A percentile compares a stretch with the other conserved stretches of the same genome.
Evolutionary conservation across 2,329 filamentous ascomycete genomes (phyloP).

Genomic region (Paecilomyces sp.): DNA sequence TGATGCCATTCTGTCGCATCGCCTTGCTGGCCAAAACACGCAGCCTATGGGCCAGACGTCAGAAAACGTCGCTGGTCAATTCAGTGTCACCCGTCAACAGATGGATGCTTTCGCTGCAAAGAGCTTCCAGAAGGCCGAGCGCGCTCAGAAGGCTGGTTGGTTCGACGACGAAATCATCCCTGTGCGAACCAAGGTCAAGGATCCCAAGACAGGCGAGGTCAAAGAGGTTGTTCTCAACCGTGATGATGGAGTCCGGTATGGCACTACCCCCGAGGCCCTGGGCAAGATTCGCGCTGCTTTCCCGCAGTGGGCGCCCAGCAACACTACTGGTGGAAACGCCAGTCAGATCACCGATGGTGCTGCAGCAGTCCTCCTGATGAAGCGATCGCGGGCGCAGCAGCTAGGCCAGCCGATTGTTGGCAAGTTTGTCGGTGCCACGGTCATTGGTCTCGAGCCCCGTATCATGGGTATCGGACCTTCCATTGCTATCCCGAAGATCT

Average conservation of each 20-base stretch:
- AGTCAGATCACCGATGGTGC: slow-evolving; percentile 89
- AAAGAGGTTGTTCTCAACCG: slow-evolving; percentile 69
- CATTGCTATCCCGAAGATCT: slow-evolving; percentile 83
- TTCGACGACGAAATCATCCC: slow-evolving; percentile 84
- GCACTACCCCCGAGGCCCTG: slow-evolving; percentile 74
- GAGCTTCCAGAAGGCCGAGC: slow-evolving; percentile 77
- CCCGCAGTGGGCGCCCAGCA: slow-evolving; percentile 64
- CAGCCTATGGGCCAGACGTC: slow-evolving; percentile 88
- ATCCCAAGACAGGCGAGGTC: slow-evolving; percentile 79
- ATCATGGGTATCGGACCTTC: slow-evolving; percentile 92
- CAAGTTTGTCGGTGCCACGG: slow-evolving; percentile 77
- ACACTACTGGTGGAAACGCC: slow-evolving; percentile 88
- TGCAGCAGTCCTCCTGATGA: slow-evolving; percentile 87
- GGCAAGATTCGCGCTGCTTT: slow-evolving; percentile 82
- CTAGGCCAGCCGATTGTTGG: slow-evolving; percentile 79
- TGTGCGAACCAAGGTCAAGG: slow-evolving; percentile 72
- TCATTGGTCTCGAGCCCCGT: slow-evolving; percentile 78
- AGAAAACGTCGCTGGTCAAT: slow-evolving; percentile 84
- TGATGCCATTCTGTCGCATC: slow-evolving; percentile 65
- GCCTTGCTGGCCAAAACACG: slow-evolving; percentile 80
- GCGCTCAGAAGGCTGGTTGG: slow-evolving; percentile 73
- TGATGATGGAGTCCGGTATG: slow-evolving; percentile 78
- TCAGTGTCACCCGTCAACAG: slow-evolving; percentile 57
- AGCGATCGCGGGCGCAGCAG: slow-evolving; percentile 73
- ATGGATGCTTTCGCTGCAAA: slow-evolving; percentile 81